Conservation (phyloP, 129 eudicot genomes). For the Flaveria bidentis region DNA sequence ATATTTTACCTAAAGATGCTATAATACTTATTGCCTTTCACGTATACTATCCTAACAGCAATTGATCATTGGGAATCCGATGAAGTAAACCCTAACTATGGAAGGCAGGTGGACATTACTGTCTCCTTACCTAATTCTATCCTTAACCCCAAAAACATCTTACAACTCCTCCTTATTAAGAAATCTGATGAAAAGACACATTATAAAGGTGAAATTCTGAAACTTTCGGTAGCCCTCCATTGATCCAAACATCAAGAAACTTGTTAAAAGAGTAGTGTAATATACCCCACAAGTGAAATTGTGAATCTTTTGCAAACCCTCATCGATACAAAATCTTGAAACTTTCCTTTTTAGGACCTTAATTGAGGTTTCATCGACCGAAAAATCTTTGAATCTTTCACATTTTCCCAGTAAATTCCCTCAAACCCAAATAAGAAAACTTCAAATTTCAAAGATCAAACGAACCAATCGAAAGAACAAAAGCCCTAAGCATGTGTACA, state of each 20-base stretch:
- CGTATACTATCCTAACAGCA: not conserved
- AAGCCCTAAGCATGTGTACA: not conserved
- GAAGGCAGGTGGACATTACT: slow-evolving; percentile 1
- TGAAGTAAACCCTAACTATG: not conserved
- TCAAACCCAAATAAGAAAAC: slow-evolving; percentile 26
- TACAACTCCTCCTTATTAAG: not conserved
- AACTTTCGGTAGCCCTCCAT: not conserved
- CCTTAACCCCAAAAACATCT: not conserved
- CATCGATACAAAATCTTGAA: slow-evolving; percentile 11
- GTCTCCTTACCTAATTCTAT: not conserved
- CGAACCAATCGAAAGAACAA: not conserved
- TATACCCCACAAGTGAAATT: slow-evolving; percentile 14
- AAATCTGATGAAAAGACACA: slow-evolving; percentile 16
- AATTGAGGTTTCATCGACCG: not conserved
- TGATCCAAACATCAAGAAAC: slow-evolving; percentile 1
- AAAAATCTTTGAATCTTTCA: slow-evolving; percentile 7
- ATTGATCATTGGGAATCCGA: not conserved
- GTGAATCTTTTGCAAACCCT: not conserved
- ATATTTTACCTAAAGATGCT: not conserved
- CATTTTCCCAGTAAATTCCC: not conserved
- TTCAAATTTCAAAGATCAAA: slow-evolving; percentile 1
- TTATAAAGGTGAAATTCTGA: not conserved
- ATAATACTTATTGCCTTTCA: not conserved
- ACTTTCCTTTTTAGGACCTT: slow-evolving; percentile 4
- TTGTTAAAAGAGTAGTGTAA: not conserved